Percentiles rank a stretch among this genome's conserved stretches.
These are phyloP conservation scores for Teratosphaeria gauchensis DNA, from an alignment of 2,329 filamentous ascomycete species.

Conservation along the genomic window DNA sequence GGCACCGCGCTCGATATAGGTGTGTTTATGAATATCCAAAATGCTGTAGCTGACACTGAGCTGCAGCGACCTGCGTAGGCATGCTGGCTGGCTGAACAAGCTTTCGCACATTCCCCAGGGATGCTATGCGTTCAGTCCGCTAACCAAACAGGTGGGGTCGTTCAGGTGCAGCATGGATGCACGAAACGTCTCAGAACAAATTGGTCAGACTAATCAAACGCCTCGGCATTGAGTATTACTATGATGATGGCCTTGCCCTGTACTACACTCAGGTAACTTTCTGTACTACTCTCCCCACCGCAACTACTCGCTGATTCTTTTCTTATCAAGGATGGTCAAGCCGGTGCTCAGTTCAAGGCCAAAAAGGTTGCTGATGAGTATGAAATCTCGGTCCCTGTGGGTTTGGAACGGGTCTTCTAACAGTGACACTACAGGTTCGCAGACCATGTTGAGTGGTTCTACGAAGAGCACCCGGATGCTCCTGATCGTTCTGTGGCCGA, in stretches of 20 bases:
- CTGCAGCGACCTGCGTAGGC: constrained; percentile 1
- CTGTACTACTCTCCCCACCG: neutral
- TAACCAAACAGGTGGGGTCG: neutral
- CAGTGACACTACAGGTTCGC: neutral
- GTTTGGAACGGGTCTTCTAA: neutral
- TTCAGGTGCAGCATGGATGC: constrained; percentile 37
- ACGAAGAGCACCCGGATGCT: constrained; percentile 31
- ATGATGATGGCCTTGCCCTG: constrained; percentile 34
- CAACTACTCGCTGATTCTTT: neutral
- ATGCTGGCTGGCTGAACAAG: neutral
- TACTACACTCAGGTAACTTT: constrained; percentile 29
- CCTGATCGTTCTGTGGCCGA: constrained; percentile 32
- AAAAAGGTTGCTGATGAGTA: constrained; percentile 38
- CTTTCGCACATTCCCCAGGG: constrained; percentile 1
- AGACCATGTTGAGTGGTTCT: constrained; percentile 17
- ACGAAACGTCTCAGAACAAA: constrained; percentile 37
- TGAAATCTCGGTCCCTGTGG: neutral
- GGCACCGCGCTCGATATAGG: neutral
- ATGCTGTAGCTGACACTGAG: constrained; percentile 1
- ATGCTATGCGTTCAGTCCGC: neutral
- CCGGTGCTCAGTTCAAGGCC: constrained; percentile 37
- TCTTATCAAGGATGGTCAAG: constrained; percentile 23
- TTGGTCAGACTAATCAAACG: constrained; percentile 34
- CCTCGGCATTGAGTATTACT: constrained; percentile 36
- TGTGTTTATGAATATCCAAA: neutral